These are phyloP conservation scores for Ceratobasidium sp. DNA, from an alignment of 1,284 basidiomycete genomes.

Conservation along the genomic window DNA sequence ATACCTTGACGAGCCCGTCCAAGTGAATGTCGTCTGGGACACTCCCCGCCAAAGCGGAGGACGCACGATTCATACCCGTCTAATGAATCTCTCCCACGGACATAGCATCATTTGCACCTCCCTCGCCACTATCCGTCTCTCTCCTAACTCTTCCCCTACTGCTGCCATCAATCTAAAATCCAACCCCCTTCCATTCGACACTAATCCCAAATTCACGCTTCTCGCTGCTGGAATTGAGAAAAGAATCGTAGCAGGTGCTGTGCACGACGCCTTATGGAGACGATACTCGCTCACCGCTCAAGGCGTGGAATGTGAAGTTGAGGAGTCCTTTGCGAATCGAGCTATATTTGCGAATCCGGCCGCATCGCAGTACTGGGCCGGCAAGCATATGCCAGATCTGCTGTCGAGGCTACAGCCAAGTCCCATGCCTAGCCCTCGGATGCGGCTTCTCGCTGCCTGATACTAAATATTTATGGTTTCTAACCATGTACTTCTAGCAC, in stretches of 20 bases:
- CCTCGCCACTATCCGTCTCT: conserved; percentile 28
- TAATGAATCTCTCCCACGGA: conserved; percentile 28
- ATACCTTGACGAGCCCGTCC: conserved; percentile 24
- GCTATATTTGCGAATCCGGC: conserved; percentile 24
- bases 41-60: conserved; percentile 21
- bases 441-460: conserved; percentile 15
- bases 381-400: conserved; percentile 33
- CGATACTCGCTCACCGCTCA: conserved; percentile 29
- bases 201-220: conserved; percentile 27
- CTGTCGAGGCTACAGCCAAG: conserved; percentile 26
- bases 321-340: conserved; percentile 32
- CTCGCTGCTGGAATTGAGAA: conserved; percentile 34
- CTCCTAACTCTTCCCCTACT: background rate
- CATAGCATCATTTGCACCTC: conserved; percentile 35
- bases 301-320: conserved; percentile 35
- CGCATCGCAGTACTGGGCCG: conserved; percentile 22
- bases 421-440: conserved; percentile 24
- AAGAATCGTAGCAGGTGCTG: background rate
- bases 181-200: conserved; percentile 22
- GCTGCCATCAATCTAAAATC: conserved; percentile 1
- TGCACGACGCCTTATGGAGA: conserved; percentile 25
- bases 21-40: conserved; percentile 32
- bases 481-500: too few species aligned
- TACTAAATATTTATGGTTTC: background rate
- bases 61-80: conserved; percentile 17